Base-by-base conservation (phyloP, 2,329 filamentous ascomycete species). In the Byssothecium circinans region DNA sequence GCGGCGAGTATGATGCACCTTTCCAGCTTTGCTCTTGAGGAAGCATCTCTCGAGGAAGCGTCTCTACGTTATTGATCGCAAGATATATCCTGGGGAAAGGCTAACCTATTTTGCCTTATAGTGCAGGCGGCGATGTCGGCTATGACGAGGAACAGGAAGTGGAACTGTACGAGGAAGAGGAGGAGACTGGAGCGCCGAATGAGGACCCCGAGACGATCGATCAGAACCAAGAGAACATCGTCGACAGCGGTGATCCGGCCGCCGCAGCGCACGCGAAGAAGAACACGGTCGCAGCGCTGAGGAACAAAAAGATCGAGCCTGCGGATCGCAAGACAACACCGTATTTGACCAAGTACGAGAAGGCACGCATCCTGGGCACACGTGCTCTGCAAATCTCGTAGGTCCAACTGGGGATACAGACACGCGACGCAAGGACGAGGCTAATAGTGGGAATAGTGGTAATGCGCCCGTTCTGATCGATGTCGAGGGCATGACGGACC, bases 271-370 rank as follows among this genome's bases (percentile, higher is more conserved):
- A 67, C 4, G 69, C 71, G 14, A 72, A 71, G 22, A 75, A 77
- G 53, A 84, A 83, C 54, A 79, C 79, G 25, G 78, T 84, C 67
- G 74, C 80, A 57, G 77, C 78, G 57, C 66, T 81, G 52, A 79
- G 81, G 67, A 78, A 91, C 75, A 96, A 95, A 82, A 95, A 90
- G 76, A 92, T 99, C 41, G 82, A 91, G 47, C 88, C 89, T 59
- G 88, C 91, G 58, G 83, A 95, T 74, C 85, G 94, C 62, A 88
- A 84, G 19, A 99, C 94, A 8, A 99, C 94, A 22, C 94, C 92
- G 2, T 99, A 96, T 76, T 95, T 99, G 92, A 99, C 94, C 59
- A 99, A 99, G 78, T 99, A 99, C 75, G 94, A 99, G 80, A 84
- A 86, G 62, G 94, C 94, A 54, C 85, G 94, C 67, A 92, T 99